These are phyloP conservation scores for Neurospora sp. DNA, from an alignment of 495 filamentous ascomycete species.

Conservation along the genomic window DNA sequence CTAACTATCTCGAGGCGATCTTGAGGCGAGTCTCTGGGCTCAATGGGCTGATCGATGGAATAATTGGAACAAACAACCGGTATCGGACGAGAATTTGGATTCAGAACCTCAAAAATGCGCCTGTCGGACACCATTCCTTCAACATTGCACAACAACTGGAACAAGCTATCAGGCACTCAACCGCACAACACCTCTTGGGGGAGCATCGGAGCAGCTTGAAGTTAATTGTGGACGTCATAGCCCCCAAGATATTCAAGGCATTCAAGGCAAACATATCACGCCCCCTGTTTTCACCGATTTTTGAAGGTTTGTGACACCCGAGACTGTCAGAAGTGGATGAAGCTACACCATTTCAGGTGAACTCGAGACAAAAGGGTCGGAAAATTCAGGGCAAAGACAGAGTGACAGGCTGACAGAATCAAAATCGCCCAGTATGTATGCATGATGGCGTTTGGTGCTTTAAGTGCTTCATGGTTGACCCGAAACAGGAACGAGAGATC, in stretches of 20 bases:
- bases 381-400: neutral
- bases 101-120: neutral
- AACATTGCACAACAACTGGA: neutral
- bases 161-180: neutral
- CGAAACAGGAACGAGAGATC: neutral
- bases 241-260: neutral
- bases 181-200: neutral
- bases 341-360: neutral
- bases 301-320: neutral
- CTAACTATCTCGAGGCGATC: neutral
- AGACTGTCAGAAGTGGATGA: neutral
- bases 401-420: neutral
- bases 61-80: neutral
- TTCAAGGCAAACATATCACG: neutral
- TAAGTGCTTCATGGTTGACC: neutral
- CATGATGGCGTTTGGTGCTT: neutral
- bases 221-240: neutral
- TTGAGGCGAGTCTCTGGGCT: neutral
- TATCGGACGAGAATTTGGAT: neutral
- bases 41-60: neutral
- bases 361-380: neutral
- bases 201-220: neutral
- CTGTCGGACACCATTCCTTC: neutral
- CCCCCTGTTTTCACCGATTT: neutral
- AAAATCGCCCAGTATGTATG: neutral